Conservation (phyloP, 192 early-diverging fungal species). For the Irineochytrium annulatum region DNA sequence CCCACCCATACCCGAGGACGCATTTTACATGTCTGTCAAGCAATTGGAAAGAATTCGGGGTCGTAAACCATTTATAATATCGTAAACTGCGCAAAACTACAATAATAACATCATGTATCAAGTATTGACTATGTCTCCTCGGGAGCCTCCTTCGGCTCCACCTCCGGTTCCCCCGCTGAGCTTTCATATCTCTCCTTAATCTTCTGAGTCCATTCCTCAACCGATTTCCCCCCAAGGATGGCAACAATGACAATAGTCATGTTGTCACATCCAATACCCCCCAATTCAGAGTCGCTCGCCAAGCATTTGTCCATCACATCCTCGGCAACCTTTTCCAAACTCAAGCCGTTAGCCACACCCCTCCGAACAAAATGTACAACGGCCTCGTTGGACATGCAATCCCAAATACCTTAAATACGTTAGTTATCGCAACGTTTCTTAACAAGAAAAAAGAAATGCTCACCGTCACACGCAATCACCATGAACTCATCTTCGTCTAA, state of each 20-base stretch:
- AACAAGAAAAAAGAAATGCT: neutral
- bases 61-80: too few species aligned
- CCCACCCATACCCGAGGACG: constrained; percentile 14
- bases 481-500: constrained; percentile 82
- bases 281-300: constrained; percentile 80
- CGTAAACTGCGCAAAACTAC: too few species aligned
- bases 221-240: constrained; percentile 71
- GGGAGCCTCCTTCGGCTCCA: too few species aligned
- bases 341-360: constrained; percentile 57
- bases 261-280: constrained; percentile 97
- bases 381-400: constrained; percentile 89
- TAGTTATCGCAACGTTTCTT: constrained; percentile 6
- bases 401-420: constrained; percentile 83
- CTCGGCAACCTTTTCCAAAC: constrained; percentile 74
- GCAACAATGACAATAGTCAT: constrained; percentile 96
- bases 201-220: constrained; percentile 65
- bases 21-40: constrained; percentile 8
- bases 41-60: too few species aligned
- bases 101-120: too few species aligned
- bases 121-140: too few species aligned
- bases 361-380: constrained; percentile 80
- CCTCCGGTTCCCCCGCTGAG: too few species aligned
- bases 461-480: constrained; percentile 95
- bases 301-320: constrained; percentile 89
- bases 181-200: too few species aligned